Evolutionary conservation across 1,139 yeast genomes (phyloP).

Genomic region (Geotrichum reessii): DNA sequence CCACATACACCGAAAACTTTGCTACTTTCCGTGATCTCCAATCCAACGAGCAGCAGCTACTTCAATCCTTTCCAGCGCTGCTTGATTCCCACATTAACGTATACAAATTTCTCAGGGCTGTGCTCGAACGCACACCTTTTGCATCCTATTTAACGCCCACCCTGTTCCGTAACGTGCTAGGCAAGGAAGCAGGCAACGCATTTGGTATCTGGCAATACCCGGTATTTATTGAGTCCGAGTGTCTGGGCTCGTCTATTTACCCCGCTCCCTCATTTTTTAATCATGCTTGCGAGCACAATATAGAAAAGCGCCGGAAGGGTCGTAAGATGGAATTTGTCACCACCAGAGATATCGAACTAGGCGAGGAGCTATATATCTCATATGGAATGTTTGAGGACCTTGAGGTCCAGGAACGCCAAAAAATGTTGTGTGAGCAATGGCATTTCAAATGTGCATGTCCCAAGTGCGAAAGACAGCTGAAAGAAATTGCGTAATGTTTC

Average conservation of each 20-base stretch:
- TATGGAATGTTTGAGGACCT: slow-evolving; percentile 52
- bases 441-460: slow-evolving; percentile 54
- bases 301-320: slow-evolving; percentile 37
- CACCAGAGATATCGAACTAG: slow-evolving; percentile 34
- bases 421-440: slow-evolving; percentile 50
- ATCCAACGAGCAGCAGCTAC: slow-evolving; percentile 51
- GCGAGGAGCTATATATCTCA: slow-evolving; percentile 56
- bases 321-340: slow-evolving; percentile 38
- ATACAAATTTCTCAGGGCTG: slow-evolving; percentile 46
- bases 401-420: slow-evolving; percentile 41
- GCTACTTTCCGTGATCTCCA: slow-evolving; percentile 44
- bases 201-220: slow-evolving; percentile 64
- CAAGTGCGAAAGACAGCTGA: slow-evolving; percentile 7
- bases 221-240: slow-evolving; percentile 49
- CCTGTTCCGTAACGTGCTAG: slow-evolving; percentile 47
- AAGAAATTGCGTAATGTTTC: background rate
- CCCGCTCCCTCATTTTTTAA: slow-evolving; percentile 69
- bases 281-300: slow-evolving; percentile 54
- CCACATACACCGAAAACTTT: slow-evolving; percentile 1
- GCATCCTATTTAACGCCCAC: slow-evolving; percentile 41
- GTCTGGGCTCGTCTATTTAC: slow-evolving; percentile 59
- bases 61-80: slow-evolving; percentile 46
- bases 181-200: slow-evolving; percentile 65
- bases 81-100: slow-evolving; percentile 48
- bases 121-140: slow-evolving; percentile 39